These are phyloP conservation scores for Candida anglica DNA, from an alignment of 805 yeast species.

Conservation along the genomic window DNA sequence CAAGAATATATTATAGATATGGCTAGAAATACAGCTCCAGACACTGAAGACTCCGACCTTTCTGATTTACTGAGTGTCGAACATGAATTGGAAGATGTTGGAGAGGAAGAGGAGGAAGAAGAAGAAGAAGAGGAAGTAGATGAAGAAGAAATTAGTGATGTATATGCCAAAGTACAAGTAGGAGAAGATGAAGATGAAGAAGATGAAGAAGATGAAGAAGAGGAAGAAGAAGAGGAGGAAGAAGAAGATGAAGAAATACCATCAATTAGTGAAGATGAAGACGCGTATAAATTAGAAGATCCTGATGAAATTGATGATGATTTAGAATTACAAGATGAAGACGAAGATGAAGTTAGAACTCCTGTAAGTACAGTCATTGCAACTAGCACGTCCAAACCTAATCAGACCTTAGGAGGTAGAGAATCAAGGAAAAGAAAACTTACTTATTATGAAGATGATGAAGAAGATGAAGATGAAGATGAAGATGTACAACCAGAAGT, in stretches of 20 bases:
- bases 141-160: conserved; percentile 13
- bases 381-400: neutral
- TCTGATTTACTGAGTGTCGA: conserved; percentile 5
- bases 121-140: conserved; percentile 12
- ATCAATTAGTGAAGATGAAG: conserved; percentile 26
- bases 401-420: conserved; percentile 14
- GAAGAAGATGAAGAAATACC: conserved; percentile 16
- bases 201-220: conserved; percentile 12
- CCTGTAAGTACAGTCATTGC: too few relatives aligned
- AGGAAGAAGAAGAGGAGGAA: conserved; percentile 13
- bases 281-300: conserved; percentile 27
- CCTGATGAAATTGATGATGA: conserved; percentile 36
- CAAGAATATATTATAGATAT: too few relatives aligned
- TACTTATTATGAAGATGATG: conserved; percentile 35
- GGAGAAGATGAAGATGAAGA: conserved; percentile 13
- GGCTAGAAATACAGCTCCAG: neutral
- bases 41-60: conserved; percentile 7
- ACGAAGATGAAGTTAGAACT: conserved; percentile 11
- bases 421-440: conserved; percentile 34
- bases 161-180: conserved; percentile 6
- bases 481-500: conserved; percentile 8
- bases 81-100: conserved; percentile 6
- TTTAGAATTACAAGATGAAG: conserved; percentile 28
- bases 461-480: conserved; percentile 24
- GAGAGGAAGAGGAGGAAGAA: conserved; percentile 7